Percentiles rank a stretch among this genome's conserved stretches.
phyloP scores from a whole-genome alignment of 2,329 filamentous ascomycete genomes.

The Microsporum ferrugineum region DNA sequence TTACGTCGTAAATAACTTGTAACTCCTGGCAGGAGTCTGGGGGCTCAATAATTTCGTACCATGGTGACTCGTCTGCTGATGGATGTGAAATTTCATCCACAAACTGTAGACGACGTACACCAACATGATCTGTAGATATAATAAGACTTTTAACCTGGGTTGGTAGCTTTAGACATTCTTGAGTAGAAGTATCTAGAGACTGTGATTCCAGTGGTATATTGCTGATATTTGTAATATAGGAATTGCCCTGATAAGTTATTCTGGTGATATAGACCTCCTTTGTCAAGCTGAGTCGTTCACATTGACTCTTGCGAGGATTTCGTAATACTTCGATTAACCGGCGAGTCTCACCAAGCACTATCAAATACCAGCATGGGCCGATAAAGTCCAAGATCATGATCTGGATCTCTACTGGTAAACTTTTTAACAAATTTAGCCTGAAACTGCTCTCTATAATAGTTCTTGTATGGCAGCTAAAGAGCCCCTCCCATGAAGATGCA shows the following conservation, averaged over 20 bases:
- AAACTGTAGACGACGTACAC: background rate
- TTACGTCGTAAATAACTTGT: background rate
- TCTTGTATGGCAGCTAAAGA: background rate
- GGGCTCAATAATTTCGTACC: background rate
- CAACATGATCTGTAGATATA: background rate
- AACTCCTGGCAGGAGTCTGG: background rate
- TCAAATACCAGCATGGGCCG: background rate
- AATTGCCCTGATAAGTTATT: background rate
- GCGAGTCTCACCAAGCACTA: background rate
- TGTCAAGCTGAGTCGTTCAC: background rate
- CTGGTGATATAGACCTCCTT: background rate
- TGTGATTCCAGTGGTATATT: background rate
- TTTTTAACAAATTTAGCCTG: background rate
- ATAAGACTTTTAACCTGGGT: background rate
- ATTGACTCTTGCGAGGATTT: background rate
- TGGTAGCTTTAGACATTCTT: background rate
- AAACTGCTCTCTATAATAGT: background rate
- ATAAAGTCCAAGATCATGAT: background rate
- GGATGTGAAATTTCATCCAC: background rate
- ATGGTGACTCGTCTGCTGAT: background rate
- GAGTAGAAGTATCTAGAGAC: background rate
- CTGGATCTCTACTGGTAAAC: background rate
- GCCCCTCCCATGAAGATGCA: background rate
- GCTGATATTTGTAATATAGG: background rate
- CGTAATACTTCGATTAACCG: background rate